Percentiles rank a stretch among this genome's conserved stretches.
Conservation (phyloP, 225 moss, liverwort and hornwort genomes). For the Pseudoscleropodium purum region DNA sequence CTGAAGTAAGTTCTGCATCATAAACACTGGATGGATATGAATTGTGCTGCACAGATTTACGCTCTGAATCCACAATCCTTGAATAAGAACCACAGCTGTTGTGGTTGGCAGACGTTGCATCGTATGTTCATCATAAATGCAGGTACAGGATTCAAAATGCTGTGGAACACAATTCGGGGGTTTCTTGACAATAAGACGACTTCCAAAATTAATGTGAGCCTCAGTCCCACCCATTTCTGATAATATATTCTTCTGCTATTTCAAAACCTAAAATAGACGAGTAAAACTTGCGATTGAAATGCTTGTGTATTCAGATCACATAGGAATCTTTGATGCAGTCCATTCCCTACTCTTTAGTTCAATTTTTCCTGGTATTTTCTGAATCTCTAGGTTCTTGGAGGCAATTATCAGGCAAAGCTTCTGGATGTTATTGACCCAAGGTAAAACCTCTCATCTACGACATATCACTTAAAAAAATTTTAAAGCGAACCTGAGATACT, state of each 20-base stretch:
- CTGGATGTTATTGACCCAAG: conserved; percentile 77
- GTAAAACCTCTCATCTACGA: conserved; percentile 13
- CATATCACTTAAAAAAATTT: background rate
- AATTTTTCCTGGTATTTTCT: background rate
- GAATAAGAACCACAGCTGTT: conserved; percentile 15
- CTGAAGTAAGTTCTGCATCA: conserved; percentile 55
- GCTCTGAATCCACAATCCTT: background rate
- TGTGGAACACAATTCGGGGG: conserved; percentile 69
- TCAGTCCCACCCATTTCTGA: background rate
- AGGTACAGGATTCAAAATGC: conserved; percentile 65
- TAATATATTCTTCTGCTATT: background rate
- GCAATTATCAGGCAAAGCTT: conserved; percentile 62
- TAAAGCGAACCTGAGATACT: background rate
- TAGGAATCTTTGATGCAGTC: background rate
- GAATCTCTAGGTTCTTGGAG: conserved; percentile 66
- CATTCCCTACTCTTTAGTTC: background rate
- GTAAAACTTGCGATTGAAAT: background rate
- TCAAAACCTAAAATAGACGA: background rate
- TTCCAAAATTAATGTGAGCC: conserved; percentile 65
- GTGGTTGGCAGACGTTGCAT: conserved; percentile 67
- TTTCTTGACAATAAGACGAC: conserved; percentile 82
- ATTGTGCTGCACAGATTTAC: background rate
- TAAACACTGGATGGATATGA: background rate
- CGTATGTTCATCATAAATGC: conserved; percentile 90
- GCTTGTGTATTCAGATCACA: background rate